Percentiles rank a stretch among this genome's conserved stretches.
Evolutionary conservation across 306 rosid species (phyloP).

Genomic region (Ammopiptanthus mongolicus): DNA sequence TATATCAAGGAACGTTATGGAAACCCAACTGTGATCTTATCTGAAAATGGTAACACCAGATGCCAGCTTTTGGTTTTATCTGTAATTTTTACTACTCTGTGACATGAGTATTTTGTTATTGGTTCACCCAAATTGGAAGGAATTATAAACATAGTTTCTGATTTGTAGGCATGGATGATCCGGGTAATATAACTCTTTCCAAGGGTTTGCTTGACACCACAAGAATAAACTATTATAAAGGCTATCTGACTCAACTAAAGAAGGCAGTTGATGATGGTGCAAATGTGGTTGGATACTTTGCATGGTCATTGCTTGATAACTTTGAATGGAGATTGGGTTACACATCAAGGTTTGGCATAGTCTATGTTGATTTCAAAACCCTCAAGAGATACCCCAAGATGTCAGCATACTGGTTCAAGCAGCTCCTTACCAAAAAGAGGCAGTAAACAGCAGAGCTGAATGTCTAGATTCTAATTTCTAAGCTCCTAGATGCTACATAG

Average conservation of each 20-base stretch:
- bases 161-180: constrained; percentile 77
- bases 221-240: constrained; percentile 66
- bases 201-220: constrained; percentile 64
- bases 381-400: constrained; percentile 83
- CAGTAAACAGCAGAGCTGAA: background rate
- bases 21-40: constrained; percentile 71
- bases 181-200: constrained; percentile 54
- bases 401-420: constrained; percentile 92
- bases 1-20: constrained; percentile 74
- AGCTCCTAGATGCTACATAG: background rate
- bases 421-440: constrained; percentile 48
- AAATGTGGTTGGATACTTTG: constrained; percentile 72
- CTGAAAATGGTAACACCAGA: constrained; percentile 67
- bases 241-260: constrained; percentile 63
- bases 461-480: constrained; percentile 5
- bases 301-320: constrained; percentile 94
- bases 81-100: background rate
- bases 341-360: constrained; percentile 90
- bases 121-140: background rate
- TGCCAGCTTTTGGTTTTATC: background rate
- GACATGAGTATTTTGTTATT: background rate
- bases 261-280: constrained; percentile 76
- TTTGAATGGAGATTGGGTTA: constrained; percentile 92
- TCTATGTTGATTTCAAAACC: constrained; percentile 71
- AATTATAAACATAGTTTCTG: background rate